Percentiles rank a stretch among this genome's conserved stretches.
Conservation (phyloP, 495 filamentous ascomycete species). For the Beverwykella pulmonaria region DNA sequence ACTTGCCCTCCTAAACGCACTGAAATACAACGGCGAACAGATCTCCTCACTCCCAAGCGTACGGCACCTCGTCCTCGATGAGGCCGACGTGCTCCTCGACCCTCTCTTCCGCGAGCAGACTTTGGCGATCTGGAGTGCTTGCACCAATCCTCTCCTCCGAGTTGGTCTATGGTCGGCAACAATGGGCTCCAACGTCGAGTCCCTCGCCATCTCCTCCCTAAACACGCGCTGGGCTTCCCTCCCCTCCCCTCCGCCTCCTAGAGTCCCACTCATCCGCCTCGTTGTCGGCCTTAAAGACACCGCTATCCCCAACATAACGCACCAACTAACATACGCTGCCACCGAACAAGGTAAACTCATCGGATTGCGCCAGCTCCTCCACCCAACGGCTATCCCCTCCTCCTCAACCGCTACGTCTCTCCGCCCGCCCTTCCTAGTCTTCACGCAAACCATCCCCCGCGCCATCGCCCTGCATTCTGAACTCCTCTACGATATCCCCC, state of each 20-base stretch:
- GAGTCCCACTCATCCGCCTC: conserved; percentile 69
- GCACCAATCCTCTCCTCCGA: conserved; percentile 64
- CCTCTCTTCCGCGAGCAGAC: conserved; percentile 89
- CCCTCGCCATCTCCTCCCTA: conserved; percentile 66
- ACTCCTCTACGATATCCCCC: conserved; percentile 90
- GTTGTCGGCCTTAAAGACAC: conserved; percentile 95
- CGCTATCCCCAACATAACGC: conserved; percentile 85
- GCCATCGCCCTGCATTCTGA: conserved; percentile 86
- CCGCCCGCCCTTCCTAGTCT: conserved; percentile 86
- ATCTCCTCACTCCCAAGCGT: conserved; percentile 63
- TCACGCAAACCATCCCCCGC: conserved; percentile 90
- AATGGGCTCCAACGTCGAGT: conserved; percentile 90
- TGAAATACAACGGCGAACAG: conserved; percentile 54
- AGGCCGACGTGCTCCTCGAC: conserved; percentile 93
- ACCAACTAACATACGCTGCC: conserved; percentile 86
- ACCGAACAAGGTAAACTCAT: conserved; percentile 93
- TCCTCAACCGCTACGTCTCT: conserved; percentile 62
- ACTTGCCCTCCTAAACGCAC: conserved; percentile 70
- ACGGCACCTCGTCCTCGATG: conserved; percentile 77
- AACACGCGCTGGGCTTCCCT: conserved; percentile 50
- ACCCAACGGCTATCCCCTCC: conserved; percentile 63
- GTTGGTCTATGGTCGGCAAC: conserved; percentile 93
- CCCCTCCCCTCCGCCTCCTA: conserved; percentile 33
- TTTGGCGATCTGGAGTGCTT: conserved; percentile 79
- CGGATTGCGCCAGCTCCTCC: conserved; percentile 88